These are phyloP conservation scores for Gypsophila paniculata DNA, from an alignment of 179 eudicot genomes.

Conservation along the genomic window DNA sequence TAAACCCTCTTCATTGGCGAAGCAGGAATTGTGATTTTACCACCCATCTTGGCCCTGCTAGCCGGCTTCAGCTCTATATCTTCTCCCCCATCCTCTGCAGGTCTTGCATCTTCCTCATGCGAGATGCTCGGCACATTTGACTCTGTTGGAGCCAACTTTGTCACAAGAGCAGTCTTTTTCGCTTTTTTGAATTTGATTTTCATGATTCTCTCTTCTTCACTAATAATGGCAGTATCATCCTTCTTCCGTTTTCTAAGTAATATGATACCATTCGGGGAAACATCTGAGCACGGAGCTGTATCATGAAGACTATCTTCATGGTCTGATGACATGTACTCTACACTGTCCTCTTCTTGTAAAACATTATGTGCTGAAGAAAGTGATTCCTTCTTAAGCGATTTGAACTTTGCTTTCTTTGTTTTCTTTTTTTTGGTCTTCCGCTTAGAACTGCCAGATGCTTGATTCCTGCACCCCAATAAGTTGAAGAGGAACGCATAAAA, in stretches of 20 bases:
- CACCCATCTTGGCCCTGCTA: slow-evolving; percentile 62
- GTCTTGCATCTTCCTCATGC: slow-evolving; percentile 49
- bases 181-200: slow-evolving; percentile 55
- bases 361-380: slow-evolving; percentile 45
- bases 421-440: slow-evolving; percentile 77
- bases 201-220: slow-evolving; percentile 36
- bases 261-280: slow-evolving; percentile 25
- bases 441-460: slow-evolving; percentile 38
- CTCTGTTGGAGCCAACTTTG: slow-evolving; percentile 26
- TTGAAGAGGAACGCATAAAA: slow-evolving; percentile 17
- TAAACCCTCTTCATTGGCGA: slow-evolving; percentile 72
- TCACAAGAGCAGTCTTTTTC: slow-evolving; percentile 52
- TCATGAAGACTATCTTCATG: slow-evolving; percentile 47
- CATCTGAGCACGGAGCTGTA: slow-evolving; percentile 33
- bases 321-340: slow-evolving; percentile 49
- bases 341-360: slow-evolving; percentile 41
- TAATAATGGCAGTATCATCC: slow-evolving; percentile 28
- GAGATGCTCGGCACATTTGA: slow-evolving; percentile 35
- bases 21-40: slow-evolving; percentile 57
- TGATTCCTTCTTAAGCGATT: slow-evolving; percentile 75
- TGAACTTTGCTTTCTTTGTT: slow-evolving; percentile 79
- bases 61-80: slow-evolving; percentile 58
- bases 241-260: slow-evolving; percentile 67
- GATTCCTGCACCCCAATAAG: slow-evolving; percentile 48
- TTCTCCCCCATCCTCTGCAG: slow-evolving; percentile 37